Evolutionary conservation across 352 stramenopile species (phyloP).

Genomic region (Phytophthora vignae): DNA sequence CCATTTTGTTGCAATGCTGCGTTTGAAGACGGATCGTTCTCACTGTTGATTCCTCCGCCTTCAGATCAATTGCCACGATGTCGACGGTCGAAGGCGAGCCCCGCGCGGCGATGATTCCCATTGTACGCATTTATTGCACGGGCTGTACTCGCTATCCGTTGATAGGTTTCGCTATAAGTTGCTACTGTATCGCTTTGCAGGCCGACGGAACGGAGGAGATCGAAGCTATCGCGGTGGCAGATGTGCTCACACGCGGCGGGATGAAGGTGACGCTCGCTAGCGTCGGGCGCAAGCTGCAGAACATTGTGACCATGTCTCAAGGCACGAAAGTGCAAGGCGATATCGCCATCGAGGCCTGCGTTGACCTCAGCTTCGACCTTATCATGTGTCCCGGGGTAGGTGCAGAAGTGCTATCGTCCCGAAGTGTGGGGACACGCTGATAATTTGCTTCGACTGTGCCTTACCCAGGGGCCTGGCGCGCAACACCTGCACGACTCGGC

Average conservation of each 20-base stretch:
- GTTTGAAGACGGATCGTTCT: too few species aligned
- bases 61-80: slow-evolving; percentile 15
- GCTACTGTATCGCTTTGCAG: slow-evolving; percentile 26
- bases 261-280: slow-evolving; percentile 70
- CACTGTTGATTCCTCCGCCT: background rate
- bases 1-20: too few species aligned
- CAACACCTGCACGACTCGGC: slow-evolving; percentile 65
- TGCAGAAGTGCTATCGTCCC: background rate
- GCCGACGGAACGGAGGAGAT: slow-evolving; percentile 84
- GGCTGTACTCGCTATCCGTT: too few species aligned
- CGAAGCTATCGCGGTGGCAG: slow-evolving; percentile 69
- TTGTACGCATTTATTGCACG: slow-evolving; percentile 8
- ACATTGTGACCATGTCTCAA: slow-evolving; percentile 77
- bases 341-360: slow-evolving; percentile 62
- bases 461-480: slow-evolving; percentile 59
- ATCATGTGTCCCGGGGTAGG: slow-evolving; percentile 72
- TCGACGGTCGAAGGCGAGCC: slow-evolving; percentile 25
- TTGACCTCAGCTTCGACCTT: slow-evolving; percentile 62
- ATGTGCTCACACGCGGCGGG: slow-evolving; percentile 72
- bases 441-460: too few species aligned
- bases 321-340: slow-evolving; percentile 72
- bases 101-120: slow-evolving; percentile 16
- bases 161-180: too few species aligned
- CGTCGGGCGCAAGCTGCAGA: slow-evolving; percentile 57
- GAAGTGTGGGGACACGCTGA: too few species aligned